Evolutionary conservation across 106 monocot species (phyloP).

Genomic region (Dendrobium nobile): DNA sequence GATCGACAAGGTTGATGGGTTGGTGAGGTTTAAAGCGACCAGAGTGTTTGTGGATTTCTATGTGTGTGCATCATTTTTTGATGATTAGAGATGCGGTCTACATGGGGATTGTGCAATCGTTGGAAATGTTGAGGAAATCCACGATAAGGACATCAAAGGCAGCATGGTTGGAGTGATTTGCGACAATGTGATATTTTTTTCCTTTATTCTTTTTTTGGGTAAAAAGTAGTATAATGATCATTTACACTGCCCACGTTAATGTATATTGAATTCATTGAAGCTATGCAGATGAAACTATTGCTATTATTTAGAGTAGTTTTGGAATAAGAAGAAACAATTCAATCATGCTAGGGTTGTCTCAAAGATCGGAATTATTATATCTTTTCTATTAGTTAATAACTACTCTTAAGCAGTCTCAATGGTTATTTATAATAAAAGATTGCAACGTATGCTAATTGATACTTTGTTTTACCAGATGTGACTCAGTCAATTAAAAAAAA

Average conservation of each 20-base stretch:
- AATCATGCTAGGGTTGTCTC: not conserved
- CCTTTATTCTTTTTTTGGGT: too few species aligned
- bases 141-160: too few species aligned
- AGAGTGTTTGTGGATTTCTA: too few species aligned
- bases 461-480: not conserved
- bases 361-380: not conserved
- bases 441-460: not conserved
- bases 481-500: not conserved
- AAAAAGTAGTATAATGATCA: not conserved
- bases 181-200: too few species aligned
- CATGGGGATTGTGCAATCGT: too few species aligned
- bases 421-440: not conserved
- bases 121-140: too few species aligned
- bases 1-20: too few species aligned
- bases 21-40: too few species aligned
- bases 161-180: too few species aligned
- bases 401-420: not conserved
- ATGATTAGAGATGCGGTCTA: too few species aligned
- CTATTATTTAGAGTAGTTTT: not conserved
- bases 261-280: not conserved
- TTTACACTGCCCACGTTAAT: not conserved
- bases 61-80: too few species aligned
- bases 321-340: not conserved
- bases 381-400: not conserved
- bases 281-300: not conserved